Evolutionary conservation across 2,329 filamentous ascomycete genomes (phyloP).

Genomic region (Zymoseptoria brevis): DNA sequence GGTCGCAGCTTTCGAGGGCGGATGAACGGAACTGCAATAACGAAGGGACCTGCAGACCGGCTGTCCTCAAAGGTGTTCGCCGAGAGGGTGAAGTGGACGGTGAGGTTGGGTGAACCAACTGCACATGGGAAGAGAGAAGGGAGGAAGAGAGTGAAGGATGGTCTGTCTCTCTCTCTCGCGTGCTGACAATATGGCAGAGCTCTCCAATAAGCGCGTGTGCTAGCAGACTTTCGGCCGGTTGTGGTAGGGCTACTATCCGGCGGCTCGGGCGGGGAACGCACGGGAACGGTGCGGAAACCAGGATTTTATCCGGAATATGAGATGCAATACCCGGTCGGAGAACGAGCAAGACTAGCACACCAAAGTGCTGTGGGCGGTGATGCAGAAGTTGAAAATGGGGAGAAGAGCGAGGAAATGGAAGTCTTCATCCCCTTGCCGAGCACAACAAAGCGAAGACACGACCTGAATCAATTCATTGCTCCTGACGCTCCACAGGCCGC

Average conservation of each 20-base stretch:
- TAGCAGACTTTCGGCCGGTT: not conserved
- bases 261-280: not conserved
- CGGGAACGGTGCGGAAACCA: not conserved
- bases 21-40: constrained; percentile 15
- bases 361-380: not conserved
- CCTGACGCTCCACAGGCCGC: too few species aligned
- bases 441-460: not conserved
- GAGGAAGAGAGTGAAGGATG: not conserved
- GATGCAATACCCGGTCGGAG: not conserved
- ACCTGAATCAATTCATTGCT: not conserved
- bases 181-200: not conserved
- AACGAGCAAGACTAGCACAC: not conserved
- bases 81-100: constrained; percentile 4
- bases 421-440: not conserved
- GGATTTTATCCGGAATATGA: not conserved
- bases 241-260: not conserved
- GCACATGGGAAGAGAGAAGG: not conserved
- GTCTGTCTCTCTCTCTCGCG: not conserved
- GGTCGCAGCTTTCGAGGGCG: constrained; percentile 1
- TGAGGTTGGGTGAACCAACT: not conserved
- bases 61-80: constrained; percentile 69
- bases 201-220: not conserved
- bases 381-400: not conserved
- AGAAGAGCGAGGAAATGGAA: not conserved
- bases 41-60: constrained; percentile 68